phyloP scores from a whole-genome alignment of 2,329 filamentous ascomycete species.

The Cladosporium phlei region DNA sequence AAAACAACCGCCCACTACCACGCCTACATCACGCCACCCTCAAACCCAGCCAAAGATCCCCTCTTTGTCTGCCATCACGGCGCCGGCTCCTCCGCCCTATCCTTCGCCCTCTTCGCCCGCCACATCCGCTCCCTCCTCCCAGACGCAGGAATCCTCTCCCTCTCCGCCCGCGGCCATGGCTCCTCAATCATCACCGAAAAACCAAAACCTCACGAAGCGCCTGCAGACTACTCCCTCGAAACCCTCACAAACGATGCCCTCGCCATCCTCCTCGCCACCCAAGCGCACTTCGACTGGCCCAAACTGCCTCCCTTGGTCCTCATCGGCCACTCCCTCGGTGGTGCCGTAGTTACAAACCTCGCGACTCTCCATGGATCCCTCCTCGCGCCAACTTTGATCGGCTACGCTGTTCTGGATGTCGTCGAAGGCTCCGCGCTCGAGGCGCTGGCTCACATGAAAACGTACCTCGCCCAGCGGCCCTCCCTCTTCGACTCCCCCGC shows the following conservation, averaged over 20 bases:
- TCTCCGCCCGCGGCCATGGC: conserved; percentile 86
- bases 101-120: conserved; percentile 75
- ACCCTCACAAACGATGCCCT: conserved; percentile 70
- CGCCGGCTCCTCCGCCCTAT: conserved; percentile 86
- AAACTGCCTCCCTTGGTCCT: conserved; percentile 70
- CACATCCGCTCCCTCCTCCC: conserved; percentile 75
- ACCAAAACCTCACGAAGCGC: conserved; percentile 34
- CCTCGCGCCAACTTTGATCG: conserved; percentile 66
- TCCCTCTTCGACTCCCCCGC: conserved; percentile 70
- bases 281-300: conserved; percentile 66
- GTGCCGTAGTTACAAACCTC: conserved; percentile 82
- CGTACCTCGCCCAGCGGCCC: conserved; percentile 79
- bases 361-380: conserved; percentile 52
- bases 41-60: conserved; percentile 57
- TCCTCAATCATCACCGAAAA: conserved; percentile 52
- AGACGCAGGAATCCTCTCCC: conserved; percentile 73
- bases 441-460: conserved; percentile 88
- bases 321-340: conserved; percentile 88
- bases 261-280: conserved; percentile 62
- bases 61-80: conserved; percentile 94
- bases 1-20: conserved; percentile 62
- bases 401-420: conserved; percentile 87
- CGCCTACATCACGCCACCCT: conserved; percentile 79
- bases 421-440: conserved; percentile 95
- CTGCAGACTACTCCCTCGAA: conserved; percentile 63